Evolutionary conservation across 306 rosid genomes (phyloP).

Genomic region (Cicer yamashitae): DNA sequence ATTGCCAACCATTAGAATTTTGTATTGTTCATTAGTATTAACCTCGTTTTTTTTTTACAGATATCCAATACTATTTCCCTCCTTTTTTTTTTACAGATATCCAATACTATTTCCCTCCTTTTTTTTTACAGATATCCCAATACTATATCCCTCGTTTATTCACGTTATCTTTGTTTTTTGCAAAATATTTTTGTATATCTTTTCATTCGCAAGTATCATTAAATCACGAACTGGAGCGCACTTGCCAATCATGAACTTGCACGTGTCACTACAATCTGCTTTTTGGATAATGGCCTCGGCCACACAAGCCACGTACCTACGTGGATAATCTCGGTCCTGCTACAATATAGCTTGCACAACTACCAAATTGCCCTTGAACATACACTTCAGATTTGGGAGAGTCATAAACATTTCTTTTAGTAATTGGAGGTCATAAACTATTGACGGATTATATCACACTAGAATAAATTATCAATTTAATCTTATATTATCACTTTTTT

Average conservation of each 20-base stretch:
- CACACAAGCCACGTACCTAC: slow-evolving; percentile 43
- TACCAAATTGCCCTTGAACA: slow-evolving; percentile 38
- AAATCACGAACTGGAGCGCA: slow-evolving; percentile 2
- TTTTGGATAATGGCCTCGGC: slow-evolving; percentile 49
- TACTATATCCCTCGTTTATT: too few species aligned
- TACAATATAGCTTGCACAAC: not conserved
- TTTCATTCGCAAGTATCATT: not conserved
- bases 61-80: too few species aligned
- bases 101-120: not conserved
- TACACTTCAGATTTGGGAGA: not conserved
- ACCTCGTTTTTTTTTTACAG: not conserved
- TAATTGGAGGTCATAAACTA: too few species aligned
- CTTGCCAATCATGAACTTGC: slow-evolving; percentile 35
- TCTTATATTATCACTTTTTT: too few species aligned
- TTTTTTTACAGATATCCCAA: not conserved
- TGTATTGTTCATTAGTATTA: not conserved
- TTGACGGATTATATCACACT: too few species aligned
- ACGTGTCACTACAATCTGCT: slow-evolving; percentile 49
- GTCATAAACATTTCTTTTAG: too few species aligned
- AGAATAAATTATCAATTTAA: too few species aligned
- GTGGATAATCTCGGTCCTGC: slow-evolving; percentile 46
- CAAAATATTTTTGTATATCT: not conserved
- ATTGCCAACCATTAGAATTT: not conserved
- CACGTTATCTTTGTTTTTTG: too few species aligned
- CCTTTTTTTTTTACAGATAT: not conserved